Base-by-base conservation (phyloP, 106 monocot species). In the Dendrobium huoshanense region DNA sequence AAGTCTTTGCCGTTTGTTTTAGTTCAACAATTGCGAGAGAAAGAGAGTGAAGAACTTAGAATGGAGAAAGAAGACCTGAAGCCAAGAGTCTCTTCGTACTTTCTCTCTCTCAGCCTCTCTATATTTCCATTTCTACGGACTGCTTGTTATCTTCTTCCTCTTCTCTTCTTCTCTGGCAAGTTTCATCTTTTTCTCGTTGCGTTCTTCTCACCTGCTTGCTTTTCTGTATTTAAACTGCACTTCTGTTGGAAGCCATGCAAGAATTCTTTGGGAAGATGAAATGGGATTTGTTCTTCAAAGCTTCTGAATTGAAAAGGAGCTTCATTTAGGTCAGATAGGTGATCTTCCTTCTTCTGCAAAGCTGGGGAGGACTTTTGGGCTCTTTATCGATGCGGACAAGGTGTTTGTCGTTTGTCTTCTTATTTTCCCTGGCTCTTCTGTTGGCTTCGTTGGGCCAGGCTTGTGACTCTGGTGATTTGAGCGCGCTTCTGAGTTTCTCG, bases 401-500 rank as follows among this genome's bases (percentile, higher is more conserved):
- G 25, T 49, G 76, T 76, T 76, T 76, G 76, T 15, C 51, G 15
- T 0, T 83, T 67, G 44, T 82, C 20, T 27, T 77, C 16, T 29
- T 58, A 2, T 25, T 78, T 44, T 44, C 16, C 59, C 58, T 43
- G 25, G 55, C 44, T 73, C 72, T 72, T 37, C 44, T 58, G 4
- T 22, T 70, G 5, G 25, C 41, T 51, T 78, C 73, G 55, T 70
- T 70, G 55, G 78, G 51, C 19, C 51, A 47, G 33, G 41, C 73
- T 3, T 83, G 83, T 25, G 73, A 79, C 33, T 55, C 56, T 0
- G 64, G 27, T 54, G 83, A 83, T 64, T 73, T 83, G 56, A 78
- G n/a, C 10, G 83, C 83, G 24, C 20, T 83, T 11, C 77, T 27
- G 55, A 56, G 43, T 18, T 83, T 83, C 58, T 78, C 43, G 78